Conservation (phyloP, 2,329 filamentous ascomycete genomes). For the Penicillium frequentans region DNA sequence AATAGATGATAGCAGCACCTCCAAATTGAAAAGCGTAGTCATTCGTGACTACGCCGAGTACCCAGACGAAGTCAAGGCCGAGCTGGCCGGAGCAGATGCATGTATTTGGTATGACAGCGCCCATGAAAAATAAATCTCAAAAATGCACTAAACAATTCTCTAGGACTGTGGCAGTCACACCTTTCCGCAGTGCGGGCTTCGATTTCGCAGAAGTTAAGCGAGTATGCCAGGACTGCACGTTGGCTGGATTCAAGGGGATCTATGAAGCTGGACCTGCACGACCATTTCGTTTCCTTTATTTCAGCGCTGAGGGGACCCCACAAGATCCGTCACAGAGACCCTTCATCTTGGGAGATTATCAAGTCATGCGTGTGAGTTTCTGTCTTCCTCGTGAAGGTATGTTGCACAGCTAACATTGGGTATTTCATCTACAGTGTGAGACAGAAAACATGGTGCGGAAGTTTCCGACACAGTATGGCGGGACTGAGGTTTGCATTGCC, state of each 20-base stretch:
- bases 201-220: constrained; percentile 40
- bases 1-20: neutral
- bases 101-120: constrained; percentile 37
- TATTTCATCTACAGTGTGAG: constrained; percentile 1
- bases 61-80: constrained; percentile 28
- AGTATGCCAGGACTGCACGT: constrained; percentile 44
- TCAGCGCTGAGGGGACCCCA: constrained; percentile 48
- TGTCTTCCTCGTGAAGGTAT: neutral
- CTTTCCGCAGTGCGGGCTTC: constrained; percentile 34
- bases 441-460: constrained; percentile 10
- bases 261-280: constrained; percentile 22
- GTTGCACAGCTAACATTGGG: neutral
- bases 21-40: constrained; percentile 34
- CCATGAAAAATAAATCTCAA: neutral
- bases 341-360: constrained; percentile 4
- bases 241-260: constrained; percentile 39
- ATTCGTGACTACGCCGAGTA: constrained; percentile 36
- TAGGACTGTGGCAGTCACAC: constrained; percentile 9
- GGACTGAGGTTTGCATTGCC: constrained; percentile 7
- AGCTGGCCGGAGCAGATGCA: constrained; percentile 33
- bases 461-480: neutral
- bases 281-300: constrained; percentile 52
- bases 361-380: constrained; percentile 13
- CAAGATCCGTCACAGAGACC: constrained; percentile 49
- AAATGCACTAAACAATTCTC: neutral